Conservation (phyloP, 495 filamentous ascomycete species). For the Tuber borchii region DNA sequence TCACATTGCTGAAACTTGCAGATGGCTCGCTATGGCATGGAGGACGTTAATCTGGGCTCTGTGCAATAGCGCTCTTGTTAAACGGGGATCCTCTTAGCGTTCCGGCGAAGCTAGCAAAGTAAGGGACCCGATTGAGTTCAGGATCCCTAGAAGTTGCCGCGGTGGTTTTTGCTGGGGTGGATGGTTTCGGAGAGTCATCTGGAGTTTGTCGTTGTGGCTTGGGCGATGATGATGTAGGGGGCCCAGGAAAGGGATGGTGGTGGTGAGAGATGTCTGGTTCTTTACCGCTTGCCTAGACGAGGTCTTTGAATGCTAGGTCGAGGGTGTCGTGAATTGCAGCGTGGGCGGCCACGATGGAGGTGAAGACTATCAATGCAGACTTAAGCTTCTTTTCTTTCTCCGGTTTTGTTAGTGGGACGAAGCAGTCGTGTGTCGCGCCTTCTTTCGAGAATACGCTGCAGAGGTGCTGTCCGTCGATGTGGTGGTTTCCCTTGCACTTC, state of each 20-base stretch:
- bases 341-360: conserved; percentile 36
- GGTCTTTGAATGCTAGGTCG: conserved; percentile 21
- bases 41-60: conserved; percentile 35
- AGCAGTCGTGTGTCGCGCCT: conserved; percentile 31
- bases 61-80: neutral
- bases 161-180: neutral
- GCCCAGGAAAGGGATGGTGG: neutral
- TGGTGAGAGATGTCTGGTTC: conserved; percentile 33
- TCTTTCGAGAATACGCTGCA: conserved; percentile 23
- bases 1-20: too few species aligned
- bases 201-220: neutral
- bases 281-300: conserved; percentile 32
- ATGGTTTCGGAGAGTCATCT: neutral
- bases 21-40: too few species aligned
- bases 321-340: conserved; percentile 29
- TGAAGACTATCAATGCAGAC: conserved; percentile 38
- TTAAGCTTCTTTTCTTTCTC: conserved; percentile 34
- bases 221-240: conserved; percentile 4
- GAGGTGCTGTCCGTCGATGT: conserved; percentile 4
- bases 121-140: conserved; percentile 9
- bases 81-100: neutral
- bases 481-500: conserved; percentile 18
- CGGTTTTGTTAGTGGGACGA: conserved; percentile 10
- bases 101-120: conserved; percentile 22
- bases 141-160: neutral